Evolutionary conservation across 352 stramenopile species (phyloP).

Genomic region (Phytophthora hybrid): DNA sequence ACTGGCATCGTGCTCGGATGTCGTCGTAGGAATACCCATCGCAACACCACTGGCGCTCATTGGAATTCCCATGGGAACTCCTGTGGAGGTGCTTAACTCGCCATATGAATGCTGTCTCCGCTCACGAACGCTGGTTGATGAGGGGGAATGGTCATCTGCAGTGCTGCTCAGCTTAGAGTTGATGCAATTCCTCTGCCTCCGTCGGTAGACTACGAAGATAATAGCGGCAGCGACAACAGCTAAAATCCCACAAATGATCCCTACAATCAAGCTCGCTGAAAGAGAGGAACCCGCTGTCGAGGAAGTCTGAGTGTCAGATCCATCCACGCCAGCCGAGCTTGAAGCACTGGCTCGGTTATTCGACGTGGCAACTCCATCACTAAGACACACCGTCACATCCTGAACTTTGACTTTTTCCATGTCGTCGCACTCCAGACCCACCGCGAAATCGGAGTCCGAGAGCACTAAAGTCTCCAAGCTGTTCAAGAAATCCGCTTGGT

Average conservation of each 20-base stretch:
- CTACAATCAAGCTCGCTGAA: slow-evolving; percentile 28
- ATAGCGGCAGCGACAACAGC: slow-evolving; percentile 20
- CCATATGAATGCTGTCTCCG: slow-evolving; percentile 15
- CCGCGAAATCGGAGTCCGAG: slow-evolving; percentile 43
- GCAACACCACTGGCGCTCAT: slow-evolving; percentile 32
- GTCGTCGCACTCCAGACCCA: slow-evolving; percentile 36
- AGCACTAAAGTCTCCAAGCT: slow-evolving; percentile 38
- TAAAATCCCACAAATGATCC: slow-evolving; percentile 29
- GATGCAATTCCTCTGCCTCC: slow-evolving; percentile 12
- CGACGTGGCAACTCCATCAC: slow-evolving; percentile 20
- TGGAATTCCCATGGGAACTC: slow-evolving; percentile 31
- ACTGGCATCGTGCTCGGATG: slow-evolving; percentile 7
- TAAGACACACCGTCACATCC: slow-evolving; percentile 37
- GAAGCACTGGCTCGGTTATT: slow-evolving; percentile 23
- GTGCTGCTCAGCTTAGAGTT: slow-evolving; percentile 30
- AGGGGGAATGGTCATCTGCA: slow-evolving; percentile 21
- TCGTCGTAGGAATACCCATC: slow-evolving; percentile 26
- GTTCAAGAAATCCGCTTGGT: slow-evolving; percentile 42
- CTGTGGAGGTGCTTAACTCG: slow-evolving; percentile 23
- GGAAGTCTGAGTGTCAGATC: slow-evolving; percentile 5
- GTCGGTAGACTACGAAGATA: slow-evolving; percentile 23
- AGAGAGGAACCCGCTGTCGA: slow-evolving; percentile 16
- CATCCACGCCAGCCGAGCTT: slow-evolving; percentile 7
- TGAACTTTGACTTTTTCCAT: slow-evolving; percentile 34
- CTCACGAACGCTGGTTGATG: slow-evolving; percentile 9